A percentile compares a stretch with the other conserved stretches of the same genome.
Evolutionary conservation across 345 rosid genomes (phyloP).

Genomic region (Iberis pinnata): DNA sequence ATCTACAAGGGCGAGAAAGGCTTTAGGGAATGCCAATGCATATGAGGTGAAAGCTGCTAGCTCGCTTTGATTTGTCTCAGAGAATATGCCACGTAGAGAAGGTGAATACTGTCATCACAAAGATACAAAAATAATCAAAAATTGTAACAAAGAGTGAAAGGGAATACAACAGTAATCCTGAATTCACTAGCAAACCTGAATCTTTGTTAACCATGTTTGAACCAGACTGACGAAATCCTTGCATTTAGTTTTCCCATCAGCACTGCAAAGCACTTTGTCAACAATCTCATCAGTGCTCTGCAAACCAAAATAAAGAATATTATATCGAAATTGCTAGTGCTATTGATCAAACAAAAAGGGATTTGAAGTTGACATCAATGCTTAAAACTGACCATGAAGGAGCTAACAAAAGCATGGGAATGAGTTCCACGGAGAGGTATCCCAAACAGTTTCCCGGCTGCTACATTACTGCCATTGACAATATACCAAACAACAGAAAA

Average conservation of each 20-base stretch:
- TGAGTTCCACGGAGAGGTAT: slow-evolving; percentile 97
- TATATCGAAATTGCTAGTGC: background rate
- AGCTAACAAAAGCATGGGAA: slow-evolving; percentile 98
- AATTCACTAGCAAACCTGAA: slow-evolving; percentile 47
- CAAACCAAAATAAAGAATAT: slow-evolving; percentile 16
- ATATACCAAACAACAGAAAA: background rate
- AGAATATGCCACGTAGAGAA: slow-evolving; percentile 46
- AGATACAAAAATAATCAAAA: slow-evolving; percentile 1
- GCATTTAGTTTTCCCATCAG: slow-evolving; percentile 55
- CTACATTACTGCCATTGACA: slow-evolving; percentile 67
- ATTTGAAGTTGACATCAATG: too few relatives aligned
- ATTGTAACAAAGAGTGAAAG: background rate
- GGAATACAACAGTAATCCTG: background rate
- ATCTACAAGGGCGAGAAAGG: slow-evolving; percentile 48
- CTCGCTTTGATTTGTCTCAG: slow-evolving; percentile 95
- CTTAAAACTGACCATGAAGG: slow-evolving; percentile 83
- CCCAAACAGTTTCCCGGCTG: slow-evolving; percentile 84
- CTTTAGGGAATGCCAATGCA: slow-evolving; percentile 90
- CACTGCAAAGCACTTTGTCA: slow-evolving; percentile 58
- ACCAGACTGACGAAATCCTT: slow-evolving; percentile 78
- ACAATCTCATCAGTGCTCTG: slow-evolving; percentile 89
- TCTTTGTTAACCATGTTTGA: slow-evolving; percentile 71
- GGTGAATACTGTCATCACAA: slow-evolving; percentile 46
- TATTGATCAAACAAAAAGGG: background rate
- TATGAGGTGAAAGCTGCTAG: slow-evolving; percentile 83